Evolutionary conservation across 345 rosid genomes (phyloP), one percentile per base, ranked within the genome.

Genomic region (Acer yangbiense): DNA sequence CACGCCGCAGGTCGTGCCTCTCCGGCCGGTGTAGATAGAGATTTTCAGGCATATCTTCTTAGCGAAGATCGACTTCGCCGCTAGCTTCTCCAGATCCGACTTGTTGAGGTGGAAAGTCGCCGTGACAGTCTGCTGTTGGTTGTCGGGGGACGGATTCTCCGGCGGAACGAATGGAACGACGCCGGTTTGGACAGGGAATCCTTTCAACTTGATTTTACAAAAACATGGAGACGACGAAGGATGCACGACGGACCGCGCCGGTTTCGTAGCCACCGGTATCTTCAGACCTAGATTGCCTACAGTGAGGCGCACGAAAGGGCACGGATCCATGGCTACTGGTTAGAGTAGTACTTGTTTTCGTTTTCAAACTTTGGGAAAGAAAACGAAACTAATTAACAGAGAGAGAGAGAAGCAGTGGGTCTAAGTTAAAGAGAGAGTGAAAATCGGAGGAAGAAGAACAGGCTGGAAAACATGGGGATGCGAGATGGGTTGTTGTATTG

Each of bases 201-300:
- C 79, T 76, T 90, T 90, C 29, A 95, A 90, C 76, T 90, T 92
- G 81, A 95, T 90, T 69, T 87, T 87, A 69, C 98, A 93, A 80
- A 95, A 93, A 77, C 97, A 93, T 0, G 94, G 98, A 25, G 98
- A 85, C 0, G 96, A 90, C 27, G 91, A 85, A 0, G 95, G 98
- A 68, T 92, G 98, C 43, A 93, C 92, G 66, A 88, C 92, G 73
- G 98, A 90, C 82, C 86, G 83, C 4, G 93, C 83, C 0, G 97
- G 89, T 58, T 88, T 93, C 3, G 96, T 73, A 6, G 94, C 92
- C 1, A 84, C 79, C 4, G 98, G 97, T 65, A 93, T 74, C 75
- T 89, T 90, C 65, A 95, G 84, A 39, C 95, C 97, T 18, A 95
- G 86, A 67, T 87, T 89, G 23, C 86, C 89, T 1, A 95, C 91